These are phyloP conservation scores for Ascochyta rabiei DNA, from an alignment of 2,329 filamentous ascomycete genomes.

Conservation along the genomic window DNA sequence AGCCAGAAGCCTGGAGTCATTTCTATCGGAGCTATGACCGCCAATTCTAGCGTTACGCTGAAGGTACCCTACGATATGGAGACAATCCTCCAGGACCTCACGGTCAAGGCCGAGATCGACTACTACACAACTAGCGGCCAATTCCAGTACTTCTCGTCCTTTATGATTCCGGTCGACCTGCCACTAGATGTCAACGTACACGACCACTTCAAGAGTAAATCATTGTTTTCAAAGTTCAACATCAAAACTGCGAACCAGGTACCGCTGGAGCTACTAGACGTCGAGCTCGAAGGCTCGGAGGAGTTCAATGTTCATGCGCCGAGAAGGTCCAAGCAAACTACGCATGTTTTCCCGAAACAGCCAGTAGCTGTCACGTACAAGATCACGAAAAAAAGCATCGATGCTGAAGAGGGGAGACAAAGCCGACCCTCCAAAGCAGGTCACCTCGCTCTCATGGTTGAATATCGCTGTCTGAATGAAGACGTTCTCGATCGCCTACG, in stretches of 20 bases:
- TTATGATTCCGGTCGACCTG: conserved; percentile 73
- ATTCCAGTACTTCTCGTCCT: conserved; percentile 68
- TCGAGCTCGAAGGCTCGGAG: conserved; percentile 72
- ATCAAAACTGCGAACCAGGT: conserved; percentile 79
- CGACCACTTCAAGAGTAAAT: conserved; percentile 85
- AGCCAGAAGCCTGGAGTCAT: conserved; percentile 56
- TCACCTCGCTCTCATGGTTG: conserved; percentile 69
- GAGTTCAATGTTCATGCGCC: conserved; percentile 69
- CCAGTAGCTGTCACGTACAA: conserved; percentile 82
- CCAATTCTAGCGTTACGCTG: conserved; percentile 61
- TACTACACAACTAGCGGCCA: conserved; percentile 72
- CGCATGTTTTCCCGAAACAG: conserved; percentile 79
- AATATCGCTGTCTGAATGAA: conserved; percentile 78
- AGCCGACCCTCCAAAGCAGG: conserved; percentile 39
- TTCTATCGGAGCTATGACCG: conserved; percentile 52
- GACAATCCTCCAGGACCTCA: conserved; percentile 72
- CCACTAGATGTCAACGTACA: conserved; percentile 95
- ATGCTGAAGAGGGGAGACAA: conserved; percentile 32
- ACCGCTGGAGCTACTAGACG: conserved; percentile 75
- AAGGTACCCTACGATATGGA: conserved; percentile 84
- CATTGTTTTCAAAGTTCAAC: conserved; percentile 87
- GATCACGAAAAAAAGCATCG: conserved; percentile 63
- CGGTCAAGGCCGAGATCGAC: conserved; percentile 74
- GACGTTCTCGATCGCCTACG: conserved; percentile 64
- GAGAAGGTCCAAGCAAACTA: conserved; percentile 48